Conservation (phyloP, 1,284 basidiomycete species). For the Apiotrichum gamsii region DNA sequence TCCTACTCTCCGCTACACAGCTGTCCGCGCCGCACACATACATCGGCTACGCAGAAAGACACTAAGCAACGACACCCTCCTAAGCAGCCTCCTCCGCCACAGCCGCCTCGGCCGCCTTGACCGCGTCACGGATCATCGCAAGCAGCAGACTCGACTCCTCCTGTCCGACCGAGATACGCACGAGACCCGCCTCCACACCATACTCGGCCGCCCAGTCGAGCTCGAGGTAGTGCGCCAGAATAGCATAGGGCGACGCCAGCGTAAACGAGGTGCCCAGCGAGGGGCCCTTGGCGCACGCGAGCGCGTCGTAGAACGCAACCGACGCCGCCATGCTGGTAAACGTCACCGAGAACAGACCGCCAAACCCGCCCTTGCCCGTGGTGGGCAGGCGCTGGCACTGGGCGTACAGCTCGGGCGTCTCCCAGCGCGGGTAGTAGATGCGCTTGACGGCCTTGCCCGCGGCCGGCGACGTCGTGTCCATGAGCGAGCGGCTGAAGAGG, state of each 20-base stretch:
- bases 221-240: conserved; percentile 87
- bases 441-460: conserved; percentile 60
- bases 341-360: conserved; percentile 86
- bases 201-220: conserved; percentile 83
- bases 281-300: conserved; percentile 84
- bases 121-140: conserved; percentile 59
- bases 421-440: conserved; percentile 85
- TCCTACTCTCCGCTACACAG: too few species aligned
- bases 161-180: conserved; percentile 84
- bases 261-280: conserved; percentile 95
- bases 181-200: conserved; percentile 77
- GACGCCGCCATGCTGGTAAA: conserved; percentile 68
- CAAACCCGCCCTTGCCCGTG: conserved; percentile 62
- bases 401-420: conserved; percentile 66
- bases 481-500: conserved; percentile 58
- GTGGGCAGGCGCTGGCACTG: conserved; percentile 50
- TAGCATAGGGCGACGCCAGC: conserved; percentile 83
- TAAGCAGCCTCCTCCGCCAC: conserved; percentile 4
- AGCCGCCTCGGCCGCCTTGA: conserved; percentile 52
- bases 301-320: conserved; percentile 76
- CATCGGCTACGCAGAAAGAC: too few species aligned
- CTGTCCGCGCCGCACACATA: too few species aligned
- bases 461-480: conserved; percentile 21
- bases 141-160: conserved; percentile 66
- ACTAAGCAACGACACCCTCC: too few species aligned